phyloP scores from a whole-genome alignment of 1,284 basidiomycete genomes.

The Polyporus tsugae region DNA sequence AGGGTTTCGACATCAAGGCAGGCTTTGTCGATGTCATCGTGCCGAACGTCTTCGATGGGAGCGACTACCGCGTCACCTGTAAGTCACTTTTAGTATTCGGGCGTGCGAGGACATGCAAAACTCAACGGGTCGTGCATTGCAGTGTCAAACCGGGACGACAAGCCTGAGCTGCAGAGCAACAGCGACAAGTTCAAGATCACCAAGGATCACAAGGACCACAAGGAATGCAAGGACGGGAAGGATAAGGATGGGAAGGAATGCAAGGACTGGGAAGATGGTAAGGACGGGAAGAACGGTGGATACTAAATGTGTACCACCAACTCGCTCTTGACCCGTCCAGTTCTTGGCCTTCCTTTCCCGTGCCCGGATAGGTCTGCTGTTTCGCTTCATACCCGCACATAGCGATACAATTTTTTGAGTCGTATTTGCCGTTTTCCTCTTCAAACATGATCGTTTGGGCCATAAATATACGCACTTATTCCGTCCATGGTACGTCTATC shows the following conservation, averaged over 20 bases:
- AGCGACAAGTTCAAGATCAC: constrained; percentile 1
- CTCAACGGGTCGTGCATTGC: not conserved
- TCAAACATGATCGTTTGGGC: too few species aligned
- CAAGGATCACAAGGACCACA: not conserved
- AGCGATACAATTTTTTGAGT: too few species aligned
- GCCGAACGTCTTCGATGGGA: not conserved
- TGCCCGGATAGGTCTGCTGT: too few species aligned
- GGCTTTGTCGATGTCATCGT: not conserved
- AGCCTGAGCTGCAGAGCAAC: constrained; percentile 5
- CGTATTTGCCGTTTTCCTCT: too few species aligned
- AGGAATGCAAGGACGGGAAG: not conserved
- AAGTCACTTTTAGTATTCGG: not conserved
- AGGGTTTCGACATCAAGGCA: not conserved
- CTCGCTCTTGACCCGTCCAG: too few species aligned
- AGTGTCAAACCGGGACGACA: not conserved
- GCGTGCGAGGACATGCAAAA: not conserved
- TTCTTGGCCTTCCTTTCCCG: too few species aligned
- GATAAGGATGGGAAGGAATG: not conserved
- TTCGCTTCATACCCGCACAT: too few species aligned
- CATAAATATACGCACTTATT: too few species aligned
- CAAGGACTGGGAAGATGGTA: not conserved
- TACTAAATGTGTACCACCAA: not conserved
- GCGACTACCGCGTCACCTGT: not conserved
- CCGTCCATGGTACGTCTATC: too few species aligned
- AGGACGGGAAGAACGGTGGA: not conserved